These are phyloP conservation scores for Trichoderma semiorbis DNA, from an alignment of 2,329 filamentous ascomycete genomes.

Conservation along the genomic window DNA sequence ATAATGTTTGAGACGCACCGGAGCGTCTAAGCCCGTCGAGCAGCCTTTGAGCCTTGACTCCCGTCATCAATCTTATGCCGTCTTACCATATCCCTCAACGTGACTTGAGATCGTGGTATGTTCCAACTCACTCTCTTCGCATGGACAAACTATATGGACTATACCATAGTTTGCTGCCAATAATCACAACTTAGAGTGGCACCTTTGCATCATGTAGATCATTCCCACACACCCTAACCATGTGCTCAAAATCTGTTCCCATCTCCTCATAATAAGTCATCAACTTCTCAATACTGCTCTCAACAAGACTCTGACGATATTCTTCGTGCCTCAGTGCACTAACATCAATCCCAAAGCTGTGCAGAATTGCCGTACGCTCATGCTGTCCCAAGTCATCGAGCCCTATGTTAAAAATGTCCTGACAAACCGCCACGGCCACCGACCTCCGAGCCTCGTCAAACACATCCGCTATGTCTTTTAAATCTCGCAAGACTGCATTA, in stretches of 20 bases:
- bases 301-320: background rate
- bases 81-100: no score
- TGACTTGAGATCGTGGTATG: no score
- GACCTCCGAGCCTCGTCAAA: background rate
- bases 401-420: background rate
- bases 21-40: no score
- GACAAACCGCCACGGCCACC: background rate
- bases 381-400: background rate
- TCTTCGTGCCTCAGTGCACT: background rate
- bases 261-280: background rate
- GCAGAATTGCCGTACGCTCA: background rate
- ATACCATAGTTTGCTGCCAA: background rate
- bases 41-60: no score
- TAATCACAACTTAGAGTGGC: background rate
- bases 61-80: no score
- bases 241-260: background rate
- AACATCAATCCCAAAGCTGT: background rate
- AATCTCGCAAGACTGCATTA: background rate
- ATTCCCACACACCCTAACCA: background rate
- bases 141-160: no score
- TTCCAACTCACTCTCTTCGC: no score
- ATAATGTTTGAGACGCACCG: background rate
- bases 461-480: background rate
- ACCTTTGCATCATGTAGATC: background rate
- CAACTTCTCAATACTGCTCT: background rate